Base-by-base conservation (phyloP, 768 basidiomycete species). In the Amanita phalloides region DNA sequence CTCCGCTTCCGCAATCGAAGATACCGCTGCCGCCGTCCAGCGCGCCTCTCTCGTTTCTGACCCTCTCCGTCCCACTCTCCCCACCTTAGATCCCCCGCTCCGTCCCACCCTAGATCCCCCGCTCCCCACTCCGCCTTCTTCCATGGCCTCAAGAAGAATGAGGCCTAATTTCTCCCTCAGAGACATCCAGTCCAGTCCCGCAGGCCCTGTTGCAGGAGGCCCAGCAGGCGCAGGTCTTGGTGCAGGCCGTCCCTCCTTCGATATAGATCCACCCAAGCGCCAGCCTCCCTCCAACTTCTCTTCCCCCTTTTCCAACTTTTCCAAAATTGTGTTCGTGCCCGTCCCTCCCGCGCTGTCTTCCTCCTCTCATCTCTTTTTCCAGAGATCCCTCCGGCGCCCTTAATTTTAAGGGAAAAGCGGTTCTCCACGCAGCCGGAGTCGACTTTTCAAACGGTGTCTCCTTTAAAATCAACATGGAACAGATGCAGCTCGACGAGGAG, bases 341-440 rank as follows among this genome's bases (percentile, higher is more conserved):
- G 46, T 25, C 32, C 56, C 45, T 28, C 54, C 51, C 53, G 48
- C 42, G 37, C 45, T 6, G 33, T 38, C 44, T 25, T 48, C 36
- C 26, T 38, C 11, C 26, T 26, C 42, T 54, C 28, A 35, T 55
- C 58, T 36, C 36, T 52, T 50, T 46, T 49, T 55, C 3, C 61
- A 96, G 93, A 55, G 95, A 99, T 71, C 92, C 94, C 0, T 93
- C 90, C 1, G 96, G 96, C n/a, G 83, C 84, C 0, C 84, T 99
- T 58, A 92, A 90, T 62, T 99, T 98, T 61, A 79, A 77, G 21
- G 90, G 89, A 49, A 98, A 97, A 64, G 96, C 96, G 4, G 81
- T 98, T 36, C 67, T 99, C 9, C 90, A 95, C 61, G 86, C 93
- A 0, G 73, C 83, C 21, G 96, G 96, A 51, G 78, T 80, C 65